Evolutionary conservation across 2,329 filamentous ascomycete species (phyloP).

Genomic region (Monosporascus sp.): DNA sequence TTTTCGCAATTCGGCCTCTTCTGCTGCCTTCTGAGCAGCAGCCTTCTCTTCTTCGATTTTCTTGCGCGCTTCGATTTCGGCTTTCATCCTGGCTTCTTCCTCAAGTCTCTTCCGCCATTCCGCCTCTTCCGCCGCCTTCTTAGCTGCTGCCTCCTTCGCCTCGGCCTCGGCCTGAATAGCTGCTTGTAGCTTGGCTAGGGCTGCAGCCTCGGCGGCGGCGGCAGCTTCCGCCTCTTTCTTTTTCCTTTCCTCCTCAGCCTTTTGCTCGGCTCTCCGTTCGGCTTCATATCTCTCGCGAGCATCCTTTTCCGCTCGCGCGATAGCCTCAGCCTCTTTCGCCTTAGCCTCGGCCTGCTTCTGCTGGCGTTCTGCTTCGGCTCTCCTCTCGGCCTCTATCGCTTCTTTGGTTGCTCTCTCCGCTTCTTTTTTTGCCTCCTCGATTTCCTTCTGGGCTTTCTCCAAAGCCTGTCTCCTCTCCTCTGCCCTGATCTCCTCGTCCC

Average conservation of each 20-base stretch:
- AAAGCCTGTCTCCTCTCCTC: constrained; percentile 32
- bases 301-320: constrained; percentile 27
- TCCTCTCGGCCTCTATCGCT: constrained; percentile 32
- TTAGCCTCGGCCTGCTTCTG: constrained; percentile 27
- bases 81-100: constrained; percentile 33
- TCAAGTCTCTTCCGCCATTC: constrained; percentile 42
- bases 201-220: constrained; percentile 44
- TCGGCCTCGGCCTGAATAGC: constrained; percentile 40
- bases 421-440: constrained; percentile 41
- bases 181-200: constrained; percentile 33
- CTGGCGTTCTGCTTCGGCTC: constrained; percentile 30
- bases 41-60: constrained; percentile 30
- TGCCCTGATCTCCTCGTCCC: constrained; percentile 27
- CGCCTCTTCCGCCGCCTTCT: constrained; percentile 29
- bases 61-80: constrained; percentile 36
- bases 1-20: constrained; percentile 21
- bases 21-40: constrained; percentile 20
- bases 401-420: constrained; percentile 39
- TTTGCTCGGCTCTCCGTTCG: constrained; percentile 24
- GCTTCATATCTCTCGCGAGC: constrained; percentile 28
- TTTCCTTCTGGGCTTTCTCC: constrained; percentile 39
- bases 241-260: constrained; percentile 21
- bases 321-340: constrained; percentile 27
- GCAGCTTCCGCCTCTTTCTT: constrained; percentile 25
- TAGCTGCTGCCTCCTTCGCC: constrained; percentile 31